These are phyloP conservation scores for Suillus clintonianus DNA, from an alignment of 768 basidiomycete species.

Conservation along the genomic window DNA sequence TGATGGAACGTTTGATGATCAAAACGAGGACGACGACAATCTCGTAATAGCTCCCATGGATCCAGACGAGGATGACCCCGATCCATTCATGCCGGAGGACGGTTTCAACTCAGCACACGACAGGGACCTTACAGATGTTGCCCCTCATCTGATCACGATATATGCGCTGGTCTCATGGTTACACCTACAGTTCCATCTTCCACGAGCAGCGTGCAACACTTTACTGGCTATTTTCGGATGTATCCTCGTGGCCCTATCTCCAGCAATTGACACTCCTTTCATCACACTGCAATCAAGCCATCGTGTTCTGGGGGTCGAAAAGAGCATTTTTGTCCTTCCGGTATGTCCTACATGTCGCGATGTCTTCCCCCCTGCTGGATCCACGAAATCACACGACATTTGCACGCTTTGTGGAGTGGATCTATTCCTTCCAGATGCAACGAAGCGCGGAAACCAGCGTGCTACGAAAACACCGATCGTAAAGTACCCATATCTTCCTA, in stretches of 20 bases:
- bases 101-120: background rate
- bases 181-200: constrained; percentile 27
- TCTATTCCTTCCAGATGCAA: constrained; percentile 1
- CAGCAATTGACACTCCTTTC: constrained; percentile 12
- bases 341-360: constrained; percentile 23
- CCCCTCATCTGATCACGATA: constrained; percentile 21
- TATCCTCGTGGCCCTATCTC: constrained; percentile 9
- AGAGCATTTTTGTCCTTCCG: constrained; percentile 16
- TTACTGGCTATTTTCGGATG: constrained; percentile 17
- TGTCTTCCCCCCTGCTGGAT: constrained; percentile 13
- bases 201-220: constrained; percentile 27
- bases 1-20: too few species aligned
- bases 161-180: constrained; percentile 29
- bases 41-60: too few species aligned
- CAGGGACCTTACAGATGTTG: constrained; percentile 4
- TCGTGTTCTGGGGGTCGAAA: constrained; percentile 15
- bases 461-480: background rate
- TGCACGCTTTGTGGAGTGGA: background rate
- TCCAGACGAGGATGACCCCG: background rate
- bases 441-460: background rate
- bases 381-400: constrained; percentile 1
- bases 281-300: constrained; percentile 22
- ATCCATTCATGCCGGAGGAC: background rate
- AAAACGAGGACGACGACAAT: too few species aligned
- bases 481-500: constrained; percentile 9